A percentile compares a stretch with the other conserved stretches of the same genome.
These are phyloP conservation scores for Obba rivulosa DNA, from an alignment of 768 basidiomycete species.

Conservation along the genomic window DNA sequence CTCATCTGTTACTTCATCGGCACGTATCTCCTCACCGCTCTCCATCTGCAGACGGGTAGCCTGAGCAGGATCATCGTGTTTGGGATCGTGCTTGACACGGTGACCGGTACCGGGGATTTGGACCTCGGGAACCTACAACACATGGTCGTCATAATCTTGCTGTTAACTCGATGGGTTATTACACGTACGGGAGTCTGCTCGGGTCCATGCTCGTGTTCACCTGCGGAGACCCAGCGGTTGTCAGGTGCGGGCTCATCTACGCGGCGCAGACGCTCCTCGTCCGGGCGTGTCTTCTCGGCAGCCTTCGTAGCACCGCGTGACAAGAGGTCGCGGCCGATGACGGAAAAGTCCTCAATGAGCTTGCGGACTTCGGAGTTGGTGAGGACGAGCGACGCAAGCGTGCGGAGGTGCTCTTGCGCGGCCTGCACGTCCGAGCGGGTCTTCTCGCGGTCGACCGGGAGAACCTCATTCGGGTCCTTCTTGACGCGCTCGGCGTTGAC, in stretches of 20 bases:
- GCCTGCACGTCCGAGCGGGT: constrained; percentile 33
- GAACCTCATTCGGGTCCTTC: constrained; percentile 33
- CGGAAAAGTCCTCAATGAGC: constrained; percentile 70
- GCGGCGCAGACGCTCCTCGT: constrained; percentile 48
- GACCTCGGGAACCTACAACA: constrained; percentile 29
- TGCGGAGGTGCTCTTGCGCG: constrained; percentile 82
- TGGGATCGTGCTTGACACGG: constrained; percentile 45
- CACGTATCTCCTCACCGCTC: constrained; percentile 28
- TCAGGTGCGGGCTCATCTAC: constrained; percentile 68
- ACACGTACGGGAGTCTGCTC: constrained; percentile 39
- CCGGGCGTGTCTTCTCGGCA: constrained; percentile 63
- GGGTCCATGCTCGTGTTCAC: constrained; percentile 35
- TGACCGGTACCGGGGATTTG: constrained; percentile 39
- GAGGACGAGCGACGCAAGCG: constrained; percentile 76
- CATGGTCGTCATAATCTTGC: background rate
- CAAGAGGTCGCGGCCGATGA: constrained; percentile 81
- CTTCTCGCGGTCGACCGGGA: constrained; percentile 46
- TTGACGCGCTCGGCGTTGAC: constrained; percentile 40
- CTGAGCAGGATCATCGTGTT: constrained; percentile 31
- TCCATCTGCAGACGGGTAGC: constrained; percentile 28
- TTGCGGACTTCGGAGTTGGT: constrained; percentile 94
- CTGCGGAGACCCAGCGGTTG: constrained; percentile 55
- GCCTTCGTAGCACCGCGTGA: constrained; percentile 61
- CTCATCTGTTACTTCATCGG: constrained; percentile 18
- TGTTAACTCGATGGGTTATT: background rate